Evolutionary conservation across 768 basidiomycete species (phyloP).

Genomic region (Candolleomyces eurysporus): DNA sequence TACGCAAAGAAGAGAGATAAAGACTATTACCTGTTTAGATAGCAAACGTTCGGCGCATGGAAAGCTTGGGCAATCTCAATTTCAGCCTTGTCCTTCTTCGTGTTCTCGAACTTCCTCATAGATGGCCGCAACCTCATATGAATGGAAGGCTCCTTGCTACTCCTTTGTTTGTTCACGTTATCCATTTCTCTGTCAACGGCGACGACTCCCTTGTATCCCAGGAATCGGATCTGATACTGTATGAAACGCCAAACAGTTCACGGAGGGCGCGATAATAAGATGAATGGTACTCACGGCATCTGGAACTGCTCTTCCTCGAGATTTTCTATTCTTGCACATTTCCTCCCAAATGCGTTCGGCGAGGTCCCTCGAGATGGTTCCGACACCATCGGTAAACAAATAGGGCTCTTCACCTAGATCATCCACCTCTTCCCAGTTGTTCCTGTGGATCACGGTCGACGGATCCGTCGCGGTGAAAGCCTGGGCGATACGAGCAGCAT

Average conservation of each 20-base stretch:
- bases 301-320: slow-evolving; percentile 39
- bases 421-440: slow-evolving; percentile 62
- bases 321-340: slow-evolving; percentile 38
- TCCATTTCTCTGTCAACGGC: slow-evolving; percentile 58
- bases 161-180: slow-evolving; percentile 22
- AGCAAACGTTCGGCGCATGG: slow-evolving; percentile 54
- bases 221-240: slow-evolving; percentile 77
- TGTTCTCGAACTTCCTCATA: slow-evolving; percentile 74
- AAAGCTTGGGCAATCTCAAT: slow-evolving; percentile 76
- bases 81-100: slow-evolving; percentile 44
- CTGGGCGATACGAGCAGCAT: slow-evolving; percentile 79
- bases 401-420: slow-evolving; percentile 48
- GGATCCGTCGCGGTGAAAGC: slow-evolving; percentile 83
- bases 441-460: slow-evolving; percentile 51
- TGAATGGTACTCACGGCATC: slow-evolving; percentile 49
- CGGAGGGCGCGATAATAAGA: not conserved
- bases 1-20: not conserved
- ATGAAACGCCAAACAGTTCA: not conserved
- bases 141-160: slow-evolving; percentile 32
- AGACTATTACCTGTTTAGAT: slow-evolving; percentile 64
- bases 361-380: slow-evolving; percentile 69
- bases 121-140: slow-evolving; percentile 69
- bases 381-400: slow-evolving; percentile 75
- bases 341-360: slow-evolving; percentile 58
- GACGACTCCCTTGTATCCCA: slow-evolving; percentile 84